phyloP scores from a whole-genome alignment of 2,329 filamentous ascomycete genomes.

The Trichoderma asperellum region DNA sequence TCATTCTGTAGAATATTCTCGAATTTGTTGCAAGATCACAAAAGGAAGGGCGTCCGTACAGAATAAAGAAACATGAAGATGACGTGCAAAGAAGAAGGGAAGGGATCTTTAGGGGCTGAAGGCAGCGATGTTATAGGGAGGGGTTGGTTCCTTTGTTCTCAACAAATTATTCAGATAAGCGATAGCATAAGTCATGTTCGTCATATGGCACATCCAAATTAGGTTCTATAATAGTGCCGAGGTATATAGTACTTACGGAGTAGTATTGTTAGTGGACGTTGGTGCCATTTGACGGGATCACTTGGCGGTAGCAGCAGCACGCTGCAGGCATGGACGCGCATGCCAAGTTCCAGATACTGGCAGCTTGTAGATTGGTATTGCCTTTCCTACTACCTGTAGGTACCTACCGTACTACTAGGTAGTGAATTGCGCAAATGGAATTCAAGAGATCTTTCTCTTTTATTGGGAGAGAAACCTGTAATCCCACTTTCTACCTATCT shows the following conservation, averaged over 20 bases:
- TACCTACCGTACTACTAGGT: background rate
- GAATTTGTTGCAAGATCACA: background rate
- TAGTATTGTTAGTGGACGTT: background rate
- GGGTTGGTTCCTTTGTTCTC: conserved; percentile 8
- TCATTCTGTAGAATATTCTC: conserved; percentile 55
- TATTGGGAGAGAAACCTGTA: no score
- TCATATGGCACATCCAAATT: background rate
- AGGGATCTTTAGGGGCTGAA: background rate
- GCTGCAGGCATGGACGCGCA: background rate
- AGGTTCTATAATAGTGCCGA: background rate
- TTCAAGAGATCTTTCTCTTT: background rate
- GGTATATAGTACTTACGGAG: background rate
- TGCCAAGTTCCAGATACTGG: background rate
- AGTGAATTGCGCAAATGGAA: background rate
- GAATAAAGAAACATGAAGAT: background rate
- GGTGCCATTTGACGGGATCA: background rate
- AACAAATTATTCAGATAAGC: conserved; percentile 17
- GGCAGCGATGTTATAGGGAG: background rate
- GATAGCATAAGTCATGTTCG: conserved; percentile 13
- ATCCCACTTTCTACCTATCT: no score
- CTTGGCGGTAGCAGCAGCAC: background rate
- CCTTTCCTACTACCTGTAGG: background rate
- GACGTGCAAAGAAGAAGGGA: background rate
- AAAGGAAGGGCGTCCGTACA: background rate
- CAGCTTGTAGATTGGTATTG: background rate